Evolutionary conservation across 2,329 filamentous ascomycete species (phyloP), one percentile per base, ranked within the genome.

Genomic region (Podosphaera xanthii): DNA sequence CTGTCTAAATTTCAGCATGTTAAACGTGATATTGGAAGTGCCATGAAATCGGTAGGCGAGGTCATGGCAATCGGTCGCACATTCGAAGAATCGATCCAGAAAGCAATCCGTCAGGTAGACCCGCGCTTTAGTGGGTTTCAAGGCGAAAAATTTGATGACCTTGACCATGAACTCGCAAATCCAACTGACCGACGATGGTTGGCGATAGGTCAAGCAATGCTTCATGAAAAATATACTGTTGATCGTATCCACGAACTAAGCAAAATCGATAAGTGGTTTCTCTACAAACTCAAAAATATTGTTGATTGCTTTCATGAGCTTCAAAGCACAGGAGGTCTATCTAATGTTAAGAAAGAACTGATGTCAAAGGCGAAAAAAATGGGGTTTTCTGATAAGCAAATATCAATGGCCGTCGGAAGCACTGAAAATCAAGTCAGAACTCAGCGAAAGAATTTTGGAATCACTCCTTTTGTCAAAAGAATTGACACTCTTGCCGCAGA

Each of bases 241-340:
- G 91, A 98, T 64, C 83, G 80, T 71, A 78, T 98, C 14, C 89
- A 97, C 70, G 88, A 96, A 5, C 76, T 98, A 66, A 94, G 86
- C 74, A 96, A 95, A 79, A 98, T 98, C 68, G 92, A 97, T 76
- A 95, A 94, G 74, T 97, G 92, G 92, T 98, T 98, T 78, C 75
- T 98, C 67, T 82, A 96, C 82, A 97, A 98, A 80, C 82, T 98
- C 58, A 84, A 95, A 75, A 97, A 97, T 76, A 87, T 98, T 67
- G 92, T 95, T 58, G 81, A 97, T 72, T 90, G 86, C 75, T 87
- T 86, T 61, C 82, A 81, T 64, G 87, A 94, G 71, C 81, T 98
- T 62, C 81, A 95, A 74, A 81, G 84, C 38, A 82, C 88, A 61
- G 90, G 89, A 65, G 86, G 83, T 67, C 78, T 98, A 54, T 83